These are phyloP conservation scores for Blastobotrys indianensis DNA, from an alignment of 1,139 yeast species.

Conservation along the genomic window DNA sequence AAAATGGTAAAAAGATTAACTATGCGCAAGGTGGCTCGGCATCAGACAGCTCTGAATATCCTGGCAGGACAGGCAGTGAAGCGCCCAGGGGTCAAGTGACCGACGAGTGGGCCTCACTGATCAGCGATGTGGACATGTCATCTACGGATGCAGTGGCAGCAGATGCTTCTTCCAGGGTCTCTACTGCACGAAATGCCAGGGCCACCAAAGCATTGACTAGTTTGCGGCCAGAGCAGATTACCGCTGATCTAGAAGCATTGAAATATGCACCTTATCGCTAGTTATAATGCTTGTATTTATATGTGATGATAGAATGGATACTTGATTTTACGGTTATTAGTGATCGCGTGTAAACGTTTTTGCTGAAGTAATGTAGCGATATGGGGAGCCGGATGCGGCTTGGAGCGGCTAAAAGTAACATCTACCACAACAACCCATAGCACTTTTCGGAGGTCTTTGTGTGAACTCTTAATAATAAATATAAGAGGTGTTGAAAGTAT, in stretches of 20 bases:
- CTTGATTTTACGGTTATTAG: no score
- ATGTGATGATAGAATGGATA: no score
- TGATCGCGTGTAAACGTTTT: no score
- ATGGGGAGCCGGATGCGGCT: no score
- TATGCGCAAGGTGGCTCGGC: slow-evolving; percentile 3
- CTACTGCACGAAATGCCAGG: slow-evolving; percentile 10
- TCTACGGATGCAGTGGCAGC: slow-evolving; percentile 5
- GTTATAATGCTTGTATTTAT: no score
- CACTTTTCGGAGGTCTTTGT: no score
- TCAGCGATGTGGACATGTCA: slow-evolving; percentile 15
- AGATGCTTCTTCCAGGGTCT: not conserved
- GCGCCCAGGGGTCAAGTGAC: not conserved
- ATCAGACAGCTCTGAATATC: slow-evolving; percentile 2
- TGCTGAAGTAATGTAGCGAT: no score
- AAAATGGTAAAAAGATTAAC: not conserved
- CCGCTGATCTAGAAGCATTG: slow-evolving; percentile 9
- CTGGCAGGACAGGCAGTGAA: slow-evolving; percentile 2
- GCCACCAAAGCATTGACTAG: slow-evolving; percentile 12
- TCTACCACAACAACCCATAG: no score
- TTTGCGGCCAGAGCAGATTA: slow-evolving; percentile 12
- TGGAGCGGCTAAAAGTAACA: no score
- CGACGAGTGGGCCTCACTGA: slow-evolving; percentile 14
- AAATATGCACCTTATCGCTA: not conserved
- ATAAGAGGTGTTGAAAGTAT: no score
- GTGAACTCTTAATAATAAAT: no score